Conservation (phyloP, 2,329 filamentous ascomycete genomes). For the Chrysoporthe deuterocubensis region DNA sequence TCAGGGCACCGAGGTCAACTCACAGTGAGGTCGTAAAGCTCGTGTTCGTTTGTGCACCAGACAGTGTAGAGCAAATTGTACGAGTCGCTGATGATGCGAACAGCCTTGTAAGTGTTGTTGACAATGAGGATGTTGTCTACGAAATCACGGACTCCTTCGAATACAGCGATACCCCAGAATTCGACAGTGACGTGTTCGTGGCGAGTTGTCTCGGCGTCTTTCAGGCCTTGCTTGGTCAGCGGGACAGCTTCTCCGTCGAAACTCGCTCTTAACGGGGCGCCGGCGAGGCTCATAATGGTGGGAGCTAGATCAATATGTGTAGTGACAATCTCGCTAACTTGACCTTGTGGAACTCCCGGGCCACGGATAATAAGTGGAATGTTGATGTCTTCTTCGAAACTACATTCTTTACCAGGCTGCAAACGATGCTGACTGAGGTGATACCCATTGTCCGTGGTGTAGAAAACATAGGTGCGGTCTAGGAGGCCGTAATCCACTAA, state of each 20-base stretch:
- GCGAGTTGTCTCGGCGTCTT: constrained; percentile 30
- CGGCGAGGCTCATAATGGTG: constrained; percentile 55
- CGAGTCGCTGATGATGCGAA: constrained; percentile 51
- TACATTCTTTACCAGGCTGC: constrained; percentile 60
- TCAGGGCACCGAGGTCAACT: background rate
- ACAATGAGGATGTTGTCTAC: constrained; percentile 12
- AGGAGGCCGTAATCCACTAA: constrained; percentile 58
- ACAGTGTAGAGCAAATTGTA: constrained; percentile 66
- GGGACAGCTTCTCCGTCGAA: constrained; percentile 62
- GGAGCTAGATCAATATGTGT: constrained; percentile 68
- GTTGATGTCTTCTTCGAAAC: constrained; percentile 62
- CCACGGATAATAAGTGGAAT: constrained; percentile 64
- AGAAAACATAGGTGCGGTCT: constrained; percentile 63
- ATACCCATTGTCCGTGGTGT: constrained; percentile 63
- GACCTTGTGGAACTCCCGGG: constrained; percentile 53
- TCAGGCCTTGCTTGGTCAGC: background rate
- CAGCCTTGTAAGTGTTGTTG: constrained; percentile 54
- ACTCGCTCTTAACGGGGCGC: constrained; percentile 47
- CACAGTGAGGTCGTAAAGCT: constrained; percentile 63
- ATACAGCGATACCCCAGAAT: constrained; percentile 46
- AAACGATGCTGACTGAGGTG: constrained; percentile 63
- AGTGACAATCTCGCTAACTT: constrained; percentile 51
- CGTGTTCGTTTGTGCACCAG: constrained; percentile 68
- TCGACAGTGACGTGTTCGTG: constrained; percentile 55
- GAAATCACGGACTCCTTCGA: constrained; percentile 35